Evolutionary conservation across 208 protist genomes (phyloP), one percentile per base, ranked within the genome.

Genomic region (Strigomonas culicis): DNA sequence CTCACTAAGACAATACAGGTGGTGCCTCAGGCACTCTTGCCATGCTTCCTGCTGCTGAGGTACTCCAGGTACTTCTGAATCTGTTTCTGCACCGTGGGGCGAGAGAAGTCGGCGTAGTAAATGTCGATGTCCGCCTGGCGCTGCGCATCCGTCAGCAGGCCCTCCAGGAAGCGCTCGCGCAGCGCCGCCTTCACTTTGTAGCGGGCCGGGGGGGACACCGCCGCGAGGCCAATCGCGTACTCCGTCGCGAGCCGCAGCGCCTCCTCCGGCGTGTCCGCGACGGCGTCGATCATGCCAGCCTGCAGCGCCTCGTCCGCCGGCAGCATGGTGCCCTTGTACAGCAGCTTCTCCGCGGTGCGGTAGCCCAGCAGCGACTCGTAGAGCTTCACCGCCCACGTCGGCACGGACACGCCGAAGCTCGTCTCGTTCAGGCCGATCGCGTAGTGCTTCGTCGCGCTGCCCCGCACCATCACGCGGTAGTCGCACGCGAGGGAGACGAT

Each of bases 341-440:
- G 81, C 72, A 89, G 82, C 24, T 70, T 59, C 79, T 94, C 88
- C 17, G 80, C 82, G 46, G 59, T 34, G 31, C 80, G 79, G 1
- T 70, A 77, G 50, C 83, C 79, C 22, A 94, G 31, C 10, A 89
- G 36, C 58, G 90, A 84, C 13, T 71, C 70, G 68, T 92, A 91
- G 3, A 74, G 75, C 13, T 75, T 72, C 51, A 90, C 81, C 28
- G 78, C 70, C 88, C 85, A 92, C 10, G 76, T 59, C 6, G 83
- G 85, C 0, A 80, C 76, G 1, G 74, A 58, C n/a, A 94, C 63
- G 24, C 84, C 84, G 11, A 92, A 68, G 66, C 84, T 90, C 25
- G 77, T 75, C 61, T 94, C 88, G 63, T 91, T 91, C n/a, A 94
- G 68, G 7, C 88, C 88, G 30, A 94, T 94, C 49, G 76, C 82